These are phyloP conservation scores for Lasiodiplodia gonubiensis DNA, from an alignment of 2,329 filamentous ascomycete genomes.

Conservation along the genomic window DNA sequence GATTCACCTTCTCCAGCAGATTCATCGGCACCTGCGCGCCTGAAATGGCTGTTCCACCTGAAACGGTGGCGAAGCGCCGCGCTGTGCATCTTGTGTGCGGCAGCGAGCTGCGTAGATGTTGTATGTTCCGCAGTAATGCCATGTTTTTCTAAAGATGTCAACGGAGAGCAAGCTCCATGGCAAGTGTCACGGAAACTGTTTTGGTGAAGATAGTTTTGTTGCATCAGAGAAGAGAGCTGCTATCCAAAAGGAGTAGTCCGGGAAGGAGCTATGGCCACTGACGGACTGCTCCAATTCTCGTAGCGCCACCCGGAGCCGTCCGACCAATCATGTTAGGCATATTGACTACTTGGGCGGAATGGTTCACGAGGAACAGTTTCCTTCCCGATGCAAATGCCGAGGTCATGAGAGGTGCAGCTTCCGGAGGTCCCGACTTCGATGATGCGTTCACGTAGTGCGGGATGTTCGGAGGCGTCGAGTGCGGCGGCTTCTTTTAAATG, in stretches of 20 bases:
- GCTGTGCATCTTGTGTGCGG: not conserved
- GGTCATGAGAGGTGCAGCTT: not conserved
- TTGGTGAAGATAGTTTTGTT: not conserved
- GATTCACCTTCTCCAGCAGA: not conserved
- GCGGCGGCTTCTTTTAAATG: too few relatives aligned
- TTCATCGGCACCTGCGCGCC: not conserved
- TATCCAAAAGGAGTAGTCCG: slow-evolving; percentile 1
- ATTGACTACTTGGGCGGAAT: not conserved
- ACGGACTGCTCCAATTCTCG: not conserved
- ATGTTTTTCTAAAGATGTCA: not conserved
- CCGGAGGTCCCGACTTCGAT: too few relatives aligned
- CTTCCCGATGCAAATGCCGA: not conserved
- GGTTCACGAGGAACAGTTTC: not conserved
- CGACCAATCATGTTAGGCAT: not conserved
- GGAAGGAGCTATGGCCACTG: not conserved
- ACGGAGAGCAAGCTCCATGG: not conserved
- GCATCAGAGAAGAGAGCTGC: not conserved
- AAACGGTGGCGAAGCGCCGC: not conserved
- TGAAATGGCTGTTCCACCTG: not conserved
- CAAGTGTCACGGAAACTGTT: not conserved
- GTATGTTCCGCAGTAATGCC: not conserved
- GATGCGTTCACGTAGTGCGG: too few relatives aligned
- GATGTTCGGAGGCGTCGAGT: too few relatives aligned
- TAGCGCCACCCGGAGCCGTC: slow-evolving; percentile 1
- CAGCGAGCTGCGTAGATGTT: not conserved